phyloP scores from a whole-genome alignment of 2,329 filamentous ascomycete species.

The Scedosporium apiospermum region DNA sequence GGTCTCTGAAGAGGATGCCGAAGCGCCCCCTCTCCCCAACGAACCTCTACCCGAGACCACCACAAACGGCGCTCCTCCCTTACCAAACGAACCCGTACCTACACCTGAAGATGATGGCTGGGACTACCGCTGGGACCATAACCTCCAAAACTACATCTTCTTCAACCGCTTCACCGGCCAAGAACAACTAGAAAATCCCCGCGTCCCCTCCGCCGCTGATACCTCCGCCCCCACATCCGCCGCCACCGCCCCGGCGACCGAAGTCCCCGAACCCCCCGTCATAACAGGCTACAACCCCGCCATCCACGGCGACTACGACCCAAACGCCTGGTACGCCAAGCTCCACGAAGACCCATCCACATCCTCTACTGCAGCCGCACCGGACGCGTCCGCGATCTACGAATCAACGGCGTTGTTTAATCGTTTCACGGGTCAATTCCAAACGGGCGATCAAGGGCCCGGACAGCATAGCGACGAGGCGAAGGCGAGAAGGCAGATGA shows the following conservation, averaged over 20 bases:
- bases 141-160: slow-evolving; percentile 66
- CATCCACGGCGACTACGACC: slow-evolving; percentile 94
- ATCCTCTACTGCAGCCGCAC: slow-evolving; percentile 12
- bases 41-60: slow-evolving; percentile 6
- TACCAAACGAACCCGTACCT: slow-evolving; percentile 25
- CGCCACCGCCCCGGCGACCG: slow-evolving; percentile 14
- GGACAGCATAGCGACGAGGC: slow-evolving; percentile 79
- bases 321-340: slow-evolving; percentile 87
- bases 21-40: slow-evolving; percentile 3
- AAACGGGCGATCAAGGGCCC: slow-evolving; percentile 55
- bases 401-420: slow-evolving; percentile 73
- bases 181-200: slow-evolving; percentile 81
- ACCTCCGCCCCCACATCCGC: slow-evolving; percentile 19
- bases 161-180: slow-evolving; percentile 69
- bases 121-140: slow-evolving; percentile 69
- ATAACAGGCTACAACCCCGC: slow-evolving; percentile 76
- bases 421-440: slow-evolving; percentile 78
- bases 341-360: slow-evolving; percentile 25
- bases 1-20: background rate
- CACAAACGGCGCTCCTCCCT: slow-evolving; percentile 21
- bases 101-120: slow-evolving; percentile 59
- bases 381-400: slow-evolving; percentile 11
- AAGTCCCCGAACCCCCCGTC: slow-evolving; percentile 19
- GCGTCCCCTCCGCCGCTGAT: slow-evolving; percentile 43
- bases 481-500: slow-evolving; percentile 81